These are phyloP conservation scores for Persicaria maculosa DNA, from an alignment of 148 eudicot species.

Conservation along the genomic window DNA sequence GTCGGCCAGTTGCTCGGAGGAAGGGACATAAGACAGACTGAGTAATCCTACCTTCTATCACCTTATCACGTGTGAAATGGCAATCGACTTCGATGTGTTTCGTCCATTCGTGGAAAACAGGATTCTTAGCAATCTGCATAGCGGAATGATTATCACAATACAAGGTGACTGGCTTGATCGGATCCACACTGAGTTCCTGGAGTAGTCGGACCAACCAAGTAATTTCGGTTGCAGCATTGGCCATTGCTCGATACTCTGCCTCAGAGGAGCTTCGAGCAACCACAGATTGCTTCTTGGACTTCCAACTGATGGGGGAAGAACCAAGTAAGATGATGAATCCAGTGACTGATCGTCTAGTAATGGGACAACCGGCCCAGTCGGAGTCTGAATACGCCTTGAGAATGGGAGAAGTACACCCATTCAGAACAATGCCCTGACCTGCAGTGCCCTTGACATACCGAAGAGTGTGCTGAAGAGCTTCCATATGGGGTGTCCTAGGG, in stretches of 20 bases:
- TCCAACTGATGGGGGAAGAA: no score
- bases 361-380: background rate
- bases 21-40: background rate
- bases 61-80: background rate
- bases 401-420: background rate
- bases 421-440: background rate
- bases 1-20: background rate
- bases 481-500: background rate
- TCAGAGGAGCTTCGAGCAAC: background rate
- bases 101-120: background rate
- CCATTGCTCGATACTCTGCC: background rate
- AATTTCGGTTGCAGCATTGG: background rate
- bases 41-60: background rate
- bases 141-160: background rate
- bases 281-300: no score
- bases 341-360: background rate
- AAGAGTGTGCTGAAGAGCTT: background rate
- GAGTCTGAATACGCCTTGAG: background rate
- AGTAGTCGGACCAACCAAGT: background rate
- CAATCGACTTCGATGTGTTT: background rate
- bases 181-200: background rate
- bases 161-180: background rate
- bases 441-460: background rate
- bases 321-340: background rate
- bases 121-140: background rate